Conservation (phyloP, 108 stramenopile species). For the Cylindrotheca closterium region DNA sequence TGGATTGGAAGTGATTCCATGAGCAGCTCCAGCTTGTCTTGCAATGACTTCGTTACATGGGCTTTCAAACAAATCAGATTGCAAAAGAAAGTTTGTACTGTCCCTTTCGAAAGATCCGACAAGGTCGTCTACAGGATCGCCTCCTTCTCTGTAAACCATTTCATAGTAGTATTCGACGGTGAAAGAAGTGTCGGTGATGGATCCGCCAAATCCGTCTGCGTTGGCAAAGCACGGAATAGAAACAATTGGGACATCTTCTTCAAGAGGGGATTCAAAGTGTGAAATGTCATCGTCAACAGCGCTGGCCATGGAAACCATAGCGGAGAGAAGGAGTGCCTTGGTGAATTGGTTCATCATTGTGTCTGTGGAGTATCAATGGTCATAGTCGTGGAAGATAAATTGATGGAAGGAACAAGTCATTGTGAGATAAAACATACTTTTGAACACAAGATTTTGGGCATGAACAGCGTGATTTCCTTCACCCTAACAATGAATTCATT, state of each 20-base stretch:
- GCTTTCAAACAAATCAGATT: background rate
- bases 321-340: background rate
- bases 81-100: background rate
- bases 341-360: conserved; percentile 6
- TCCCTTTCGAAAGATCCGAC: background rate
- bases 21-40: background rate
- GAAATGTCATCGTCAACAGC: background rate
- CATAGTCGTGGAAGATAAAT: background rate
- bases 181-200: background rate
- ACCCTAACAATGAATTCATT: background rate
- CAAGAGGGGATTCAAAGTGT: conserved; percentile 4
- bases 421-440: too few relatives aligned
- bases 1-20: conserved; percentile 6
- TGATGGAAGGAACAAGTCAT: background rate
- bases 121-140: background rate
- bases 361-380: background rate
- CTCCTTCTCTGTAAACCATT: background rate
- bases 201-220: conserved; percentile 15
- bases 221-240: conserved; percentile 3
- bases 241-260: conserved; percentile 10
- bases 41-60: background rate
- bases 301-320: background rate
- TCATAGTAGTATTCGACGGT: background rate
- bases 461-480: background rate
- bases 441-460: background rate